Evolutionary conservation across 192 early-diverging fungal genomes (phyloP), one percentile per base, ranked within the genome.

Genomic region (Rhizophagus prolifer): DNA sequence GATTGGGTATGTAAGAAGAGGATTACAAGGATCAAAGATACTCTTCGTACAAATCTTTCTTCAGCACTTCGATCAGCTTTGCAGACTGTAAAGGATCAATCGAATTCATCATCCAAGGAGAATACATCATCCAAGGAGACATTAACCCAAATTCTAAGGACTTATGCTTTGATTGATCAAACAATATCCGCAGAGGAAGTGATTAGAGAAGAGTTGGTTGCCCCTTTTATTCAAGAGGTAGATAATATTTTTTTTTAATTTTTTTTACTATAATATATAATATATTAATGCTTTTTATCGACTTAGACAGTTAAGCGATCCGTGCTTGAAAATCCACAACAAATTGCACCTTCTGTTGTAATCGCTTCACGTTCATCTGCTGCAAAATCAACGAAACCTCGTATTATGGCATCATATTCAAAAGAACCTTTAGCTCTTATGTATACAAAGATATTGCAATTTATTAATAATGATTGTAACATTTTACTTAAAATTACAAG

Each of bases 161-260:
- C 90, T 0, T 95, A 92, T 79, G 87, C 91, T 21, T 78, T 92
- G 44, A 89, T 95, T 28, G 93, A 95, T 66, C 85, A 90, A 63
- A 87, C 88, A 1, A 68, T 73, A 6, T 88, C 89, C 23, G 93
- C 93, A 6, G 90, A 90, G 30, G 72, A 82, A 23, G 86, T 92
- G 4, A 89, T 94, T n/a, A 66, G 86, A 0, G 81, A 85, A 25
- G 87, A 88, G 41, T 77, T 91, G 14, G 77, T 90, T 26, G 72
- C 77, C 0, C 90, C 90, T 1, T 88, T 87, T 60, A 34, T 94
- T 14, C 70, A 82, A 47, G 87, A 87, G 75, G 88, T 92, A 70
- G 25, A 30, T 30, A 58, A 4, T 38, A 38, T 38, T 30, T 50
- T 34, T 26, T 41, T 21, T 28, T 46, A 23, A 44, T n/a, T 50